Conservation (phyloP, 306 rosid species). For the Rosa lucieae region DNA sequence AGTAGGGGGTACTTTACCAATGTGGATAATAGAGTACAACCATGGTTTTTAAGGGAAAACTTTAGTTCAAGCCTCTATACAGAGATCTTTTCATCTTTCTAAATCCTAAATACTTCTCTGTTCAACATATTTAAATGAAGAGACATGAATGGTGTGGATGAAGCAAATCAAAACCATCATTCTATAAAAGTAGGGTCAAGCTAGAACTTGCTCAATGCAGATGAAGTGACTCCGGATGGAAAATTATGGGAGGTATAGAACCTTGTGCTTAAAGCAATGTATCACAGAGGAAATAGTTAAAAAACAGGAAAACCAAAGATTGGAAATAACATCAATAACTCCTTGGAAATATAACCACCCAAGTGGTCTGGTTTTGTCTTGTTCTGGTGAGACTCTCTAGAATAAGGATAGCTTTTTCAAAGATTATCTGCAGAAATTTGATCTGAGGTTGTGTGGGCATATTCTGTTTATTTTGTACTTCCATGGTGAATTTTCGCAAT, state of each 20-base stretch:
- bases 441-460: neutral
- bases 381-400: neutral
- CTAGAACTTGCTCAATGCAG: neutral
- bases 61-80: neutral
- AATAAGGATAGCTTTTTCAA: neutral
- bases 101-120: neutral
- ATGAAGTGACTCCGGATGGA: neutral
- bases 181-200: neutral
- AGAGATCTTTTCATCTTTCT: neutral
- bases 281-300: constrained; percentile 2
- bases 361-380: neutral
- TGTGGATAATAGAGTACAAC: neutral
- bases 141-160: neutral
- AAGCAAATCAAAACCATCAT: neutral
- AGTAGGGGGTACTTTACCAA: neutral
- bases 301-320: neutral
- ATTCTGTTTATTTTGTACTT: neutral
- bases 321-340: neutral
- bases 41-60: neutral
- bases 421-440: neutral
- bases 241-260: neutral
- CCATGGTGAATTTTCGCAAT: neutral
- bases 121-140: neutral
- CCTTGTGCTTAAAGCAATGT: neutral
- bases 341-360: neutral